Evolutionary conservation across 2,329 filamentous ascomycete genomes (phyloP), one percentile per base, ranked within the genome.

Genomic region (Ceratocystis papillata): DNA sequence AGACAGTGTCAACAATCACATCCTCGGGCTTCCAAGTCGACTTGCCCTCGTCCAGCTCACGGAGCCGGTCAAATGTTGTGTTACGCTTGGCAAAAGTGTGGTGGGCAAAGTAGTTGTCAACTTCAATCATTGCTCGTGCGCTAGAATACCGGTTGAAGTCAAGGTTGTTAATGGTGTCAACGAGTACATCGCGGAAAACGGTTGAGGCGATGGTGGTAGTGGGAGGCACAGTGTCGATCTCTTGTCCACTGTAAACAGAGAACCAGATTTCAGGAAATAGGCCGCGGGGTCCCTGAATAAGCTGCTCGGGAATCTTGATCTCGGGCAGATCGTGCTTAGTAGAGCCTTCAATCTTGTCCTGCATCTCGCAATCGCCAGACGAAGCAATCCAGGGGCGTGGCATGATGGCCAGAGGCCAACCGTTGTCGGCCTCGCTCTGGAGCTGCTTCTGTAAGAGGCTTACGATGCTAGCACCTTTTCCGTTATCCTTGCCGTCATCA

Each of bases 11-110:
- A n/a, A 99, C 90, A 2, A 89, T 89, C 67, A 97, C 88, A 76
- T 99, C 94, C 77, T 99, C 94, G 0, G 94, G 91, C 76, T 99
- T 99, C 93, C 94, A 99, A 0, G 90, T 92, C 15, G 88, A 84
- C 69, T 82, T 81, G 65, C 83, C 81, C 1, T 77, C 77, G 44
- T 85, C 84, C 20, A 87, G 80, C 59, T 87, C 87, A 44, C 87
- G 84, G 62, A 99, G 83, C 72, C 91, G 88, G 74, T 99, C 94
- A 72, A 96, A 96, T 0, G 91, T 86, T 1, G 90, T 96, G 0
- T 90, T 92, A 67, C 94, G 87, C 77, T 96, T 96, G 67, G 96
- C 87, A 75, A 99, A 99, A 1, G 90, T 96, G 65, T 86, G 84
- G 8, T 89, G 85, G 0, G 91, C 83, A 78, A 96, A 99, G 77